Percentiles rank a stretch among this genome's conserved stretches.
phyloP scores from a whole-genome alignment of 257 asterid genomes.

The Plantago ovata region DNA sequence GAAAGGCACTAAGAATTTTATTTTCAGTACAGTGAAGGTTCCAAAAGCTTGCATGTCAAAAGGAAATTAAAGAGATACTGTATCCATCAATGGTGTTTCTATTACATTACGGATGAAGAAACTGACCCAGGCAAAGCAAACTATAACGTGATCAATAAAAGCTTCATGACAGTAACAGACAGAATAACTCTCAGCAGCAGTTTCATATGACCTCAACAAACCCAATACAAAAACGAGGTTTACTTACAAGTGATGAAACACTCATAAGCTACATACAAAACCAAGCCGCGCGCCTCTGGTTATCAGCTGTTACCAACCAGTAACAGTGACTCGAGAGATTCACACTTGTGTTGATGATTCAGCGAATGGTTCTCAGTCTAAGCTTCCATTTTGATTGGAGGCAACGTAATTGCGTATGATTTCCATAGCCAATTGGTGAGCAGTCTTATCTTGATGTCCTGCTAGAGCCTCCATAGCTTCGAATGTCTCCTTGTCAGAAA shows the following conservation, averaged over 20 bases:
- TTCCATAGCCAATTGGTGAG: conserved; percentile 86
- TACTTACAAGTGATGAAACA: not conserved
- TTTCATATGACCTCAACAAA: conserved; percentile 7
- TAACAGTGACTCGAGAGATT: conserved; percentile 24
- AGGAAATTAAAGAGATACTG: not conserved
- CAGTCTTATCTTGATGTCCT: conserved; percentile 52
- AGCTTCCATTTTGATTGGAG: conserved; percentile 55
- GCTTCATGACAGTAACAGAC: not conserved
- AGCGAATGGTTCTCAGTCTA: conserved; percentile 26
- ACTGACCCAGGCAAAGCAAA: conserved; percentile 5
- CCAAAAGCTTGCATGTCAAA: conserved; percentile 3
- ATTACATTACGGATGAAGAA: not conserved
- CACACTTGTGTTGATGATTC: conserved; percentile 12
- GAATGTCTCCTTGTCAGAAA: conserved; percentile 70
- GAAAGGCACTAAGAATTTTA: too few species aligned
- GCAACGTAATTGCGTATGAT: conserved; percentile 72
- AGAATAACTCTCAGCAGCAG: conserved; percentile 1
- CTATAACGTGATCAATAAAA: not conserved
- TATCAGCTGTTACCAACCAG: conserved; percentile 31
- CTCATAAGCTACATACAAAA: conserved; percentile 16
- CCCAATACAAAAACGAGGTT: conserved; percentile 9
- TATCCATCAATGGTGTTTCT: too few species aligned
- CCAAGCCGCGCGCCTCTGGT: conserved; percentile 16
- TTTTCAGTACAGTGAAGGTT: not conserved
- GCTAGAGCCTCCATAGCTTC: conserved; percentile 61